phyloP scores from a whole-genome alignment of 345 rosid species.

The Ceriops tagal region DNA sequence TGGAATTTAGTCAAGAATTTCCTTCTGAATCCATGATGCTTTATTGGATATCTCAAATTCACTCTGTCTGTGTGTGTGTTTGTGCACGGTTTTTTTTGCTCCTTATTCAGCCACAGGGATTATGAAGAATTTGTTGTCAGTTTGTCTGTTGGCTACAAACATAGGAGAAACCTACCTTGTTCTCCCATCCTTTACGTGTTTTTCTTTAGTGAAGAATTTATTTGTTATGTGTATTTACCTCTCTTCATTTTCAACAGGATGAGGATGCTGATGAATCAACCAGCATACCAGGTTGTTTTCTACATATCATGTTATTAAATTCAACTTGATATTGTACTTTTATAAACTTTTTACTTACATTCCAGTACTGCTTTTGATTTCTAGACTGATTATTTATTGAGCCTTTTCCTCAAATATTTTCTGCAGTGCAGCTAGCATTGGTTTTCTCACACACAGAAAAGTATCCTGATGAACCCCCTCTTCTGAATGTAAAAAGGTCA shows the following conservation, averaged over 20 bases:
- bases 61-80: no score
- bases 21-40: no score
- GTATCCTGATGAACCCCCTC: slow-evolving; percentile 90
- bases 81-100: no score
- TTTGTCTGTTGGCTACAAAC: background rate
- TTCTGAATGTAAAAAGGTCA: slow-evolving; percentile 70
- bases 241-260: slow-evolving; percentile 44
- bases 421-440: slow-evolving; percentile 80
- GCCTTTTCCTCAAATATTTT: slow-evolving; percentile 28
- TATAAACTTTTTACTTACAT: slow-evolving; percentile 1
- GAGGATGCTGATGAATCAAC: slow-evolving; percentile 68
- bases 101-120: no score
- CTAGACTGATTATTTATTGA: slow-evolving; percentile 7
- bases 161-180: background rate
- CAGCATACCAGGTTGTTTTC: slow-evolving; percentile 54
- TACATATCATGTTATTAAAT: slow-evolving; percentile 1
- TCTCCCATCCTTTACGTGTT: background rate
- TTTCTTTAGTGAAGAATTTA: slow-evolving; percentile 3
- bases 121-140: no score
- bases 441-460: slow-evolving; percentile 84
- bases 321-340: slow-evolving; percentile 2
- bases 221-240: slow-evolving; percentile 10
- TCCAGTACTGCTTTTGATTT: slow-evolving; percentile 1
- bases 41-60: no score
- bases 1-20: no score